Evolutionary conservation across 768 basidiomycete genomes (phyloP).

Genomic region (Mycena chlorophos): DNA sequence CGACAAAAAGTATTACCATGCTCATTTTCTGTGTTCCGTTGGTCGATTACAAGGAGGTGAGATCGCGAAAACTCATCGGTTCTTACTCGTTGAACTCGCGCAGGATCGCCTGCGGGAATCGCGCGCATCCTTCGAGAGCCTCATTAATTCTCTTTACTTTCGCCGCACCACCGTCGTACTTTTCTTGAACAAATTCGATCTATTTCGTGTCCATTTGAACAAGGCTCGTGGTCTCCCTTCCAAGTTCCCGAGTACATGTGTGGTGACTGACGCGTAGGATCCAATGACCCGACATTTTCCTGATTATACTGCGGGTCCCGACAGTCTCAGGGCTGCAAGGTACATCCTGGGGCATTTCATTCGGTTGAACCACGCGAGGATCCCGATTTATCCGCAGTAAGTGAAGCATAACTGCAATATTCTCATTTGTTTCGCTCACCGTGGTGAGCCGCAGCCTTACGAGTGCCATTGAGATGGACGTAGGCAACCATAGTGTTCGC

Average conservation of each 20-base stretch:
- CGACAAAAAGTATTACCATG: conserved; percentile 45
- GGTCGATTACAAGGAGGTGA: conserved; percentile 58
- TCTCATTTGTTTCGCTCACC: no score
- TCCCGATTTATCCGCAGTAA: conserved; percentile 76
- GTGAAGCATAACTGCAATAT: no score
- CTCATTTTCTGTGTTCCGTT: conserved; percentile 60
- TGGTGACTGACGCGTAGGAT: conserved; percentile 24
- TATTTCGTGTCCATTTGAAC: conserved; percentile 59
- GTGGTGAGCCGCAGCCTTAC: no score
- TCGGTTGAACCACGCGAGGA: conserved; percentile 66
- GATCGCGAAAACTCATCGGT: conserved; percentile 42
- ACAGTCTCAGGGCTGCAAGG: conserved; percentile 77
- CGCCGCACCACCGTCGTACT: conserved; percentile 66
- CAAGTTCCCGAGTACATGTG: background rate
- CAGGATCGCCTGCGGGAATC: conserved; percentile 81
- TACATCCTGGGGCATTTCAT: conserved; percentile 81
- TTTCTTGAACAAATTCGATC: conserved; percentile 71
- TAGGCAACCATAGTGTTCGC: no score
- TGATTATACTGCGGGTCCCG: conserved; percentile 68
- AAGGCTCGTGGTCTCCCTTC: conserved; percentile 8
- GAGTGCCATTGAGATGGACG: no score
- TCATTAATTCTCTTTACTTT: conserved; percentile 39
- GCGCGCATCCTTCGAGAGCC: conserved; percentile 70
- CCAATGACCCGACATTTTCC: conserved; percentile 61
- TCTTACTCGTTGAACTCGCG: background rate